These are phyloP conservation scores for Pseudoneurospora amorphoporcata DNA, from an alignment of 495 filamentous ascomycete species.

Conservation along the genomic window DNA sequence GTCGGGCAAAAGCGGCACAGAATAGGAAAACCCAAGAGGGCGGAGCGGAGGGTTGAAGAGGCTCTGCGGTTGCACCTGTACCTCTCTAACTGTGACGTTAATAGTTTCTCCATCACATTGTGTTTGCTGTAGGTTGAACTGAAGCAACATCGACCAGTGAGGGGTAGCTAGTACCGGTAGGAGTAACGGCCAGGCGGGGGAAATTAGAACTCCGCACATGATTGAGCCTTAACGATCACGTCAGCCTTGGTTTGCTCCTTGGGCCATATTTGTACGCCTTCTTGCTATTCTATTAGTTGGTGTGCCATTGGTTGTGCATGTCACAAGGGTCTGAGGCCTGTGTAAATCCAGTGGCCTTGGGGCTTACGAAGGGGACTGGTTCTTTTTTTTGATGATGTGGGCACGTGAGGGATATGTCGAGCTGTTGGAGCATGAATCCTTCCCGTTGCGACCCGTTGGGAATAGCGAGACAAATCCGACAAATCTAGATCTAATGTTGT, in stretches of 20 bases:
- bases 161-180: not conserved
- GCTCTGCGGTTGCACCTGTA: not conserved
- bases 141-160: not conserved
- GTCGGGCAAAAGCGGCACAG: not conserved
- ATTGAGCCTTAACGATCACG: not conserved
- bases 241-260: conserved; percentile 11
- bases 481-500: not conserved
- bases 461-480: not conserved
- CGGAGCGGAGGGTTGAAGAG: not conserved
- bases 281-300: conserved; percentile 10
- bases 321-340: conserved; percentile 7
- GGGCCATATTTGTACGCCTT: conserved; percentile 6
- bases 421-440: not conserved
- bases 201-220: not conserved
- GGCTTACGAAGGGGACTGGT: not conserved
- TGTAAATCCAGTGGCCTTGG: not conserved
- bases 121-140: not conserved
- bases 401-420: not conserved
- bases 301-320: conserved; percentile 16
- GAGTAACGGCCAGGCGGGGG: not conserved
- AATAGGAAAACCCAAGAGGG: not conserved
- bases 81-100: not conserved
- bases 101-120: not conserved
- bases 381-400: not conserved
- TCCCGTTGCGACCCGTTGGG: not conserved